Evolutionary conservation across 345 rosid species (phyloP).

Genomic region (Balakata baccata): DNA sequence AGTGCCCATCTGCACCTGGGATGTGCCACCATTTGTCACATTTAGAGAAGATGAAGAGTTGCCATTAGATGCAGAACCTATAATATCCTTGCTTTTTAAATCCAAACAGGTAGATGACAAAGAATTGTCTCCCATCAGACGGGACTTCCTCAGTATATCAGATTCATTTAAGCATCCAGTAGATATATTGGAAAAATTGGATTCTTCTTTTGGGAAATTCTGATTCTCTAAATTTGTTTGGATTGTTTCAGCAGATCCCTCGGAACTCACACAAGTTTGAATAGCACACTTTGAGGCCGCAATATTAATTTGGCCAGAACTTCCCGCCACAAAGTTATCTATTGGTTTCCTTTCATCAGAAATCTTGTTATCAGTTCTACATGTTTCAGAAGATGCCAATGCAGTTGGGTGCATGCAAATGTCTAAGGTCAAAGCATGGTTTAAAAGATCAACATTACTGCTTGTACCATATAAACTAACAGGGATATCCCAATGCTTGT

Average conservation of each 20-base stretch:
- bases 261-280: slow-evolving; percentile 40
- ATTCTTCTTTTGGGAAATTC: slow-evolving; percentile 39
- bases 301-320: slow-evolving; percentile 31
- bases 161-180: slow-evolving; percentile 25
- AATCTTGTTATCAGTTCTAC: slow-evolving; percentile 26
- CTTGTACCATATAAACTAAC: slow-evolving; percentile 33
- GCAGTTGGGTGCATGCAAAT: slow-evolving; percentile 12
- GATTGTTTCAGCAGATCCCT: slow-evolving; percentile 58
- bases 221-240: slow-evolving; percentile 43
- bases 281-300: slow-evolving; percentile 29
- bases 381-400: slow-evolving; percentile 28
- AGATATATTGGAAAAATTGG: slow-evolving; percentile 18
- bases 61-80: slow-evolving; percentile 29
- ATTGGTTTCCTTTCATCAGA: slow-evolving; percentile 37
- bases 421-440: slow-evolving; percentile 29
- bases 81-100: slow-evolving; percentile 30
- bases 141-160: slow-evolving; percentile 22
- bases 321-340: slow-evolving; percentile 37
- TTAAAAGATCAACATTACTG: slow-evolving; percentile 37
- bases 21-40: slow-evolving; percentile 28
- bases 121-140: slow-evolving; percentile 24
- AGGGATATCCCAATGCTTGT: slow-evolving; percentile 57
- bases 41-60: slow-evolving; percentile 26
- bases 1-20: slow-evolving; percentile 41
- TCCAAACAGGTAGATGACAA: slow-evolving; percentile 38